Evolutionary conservation across 2,329 filamentous ascomycete genomes (phyloP), one percentile per base, ranked within the genome.

Genomic region (Corinectria fuckeliana): DNA sequence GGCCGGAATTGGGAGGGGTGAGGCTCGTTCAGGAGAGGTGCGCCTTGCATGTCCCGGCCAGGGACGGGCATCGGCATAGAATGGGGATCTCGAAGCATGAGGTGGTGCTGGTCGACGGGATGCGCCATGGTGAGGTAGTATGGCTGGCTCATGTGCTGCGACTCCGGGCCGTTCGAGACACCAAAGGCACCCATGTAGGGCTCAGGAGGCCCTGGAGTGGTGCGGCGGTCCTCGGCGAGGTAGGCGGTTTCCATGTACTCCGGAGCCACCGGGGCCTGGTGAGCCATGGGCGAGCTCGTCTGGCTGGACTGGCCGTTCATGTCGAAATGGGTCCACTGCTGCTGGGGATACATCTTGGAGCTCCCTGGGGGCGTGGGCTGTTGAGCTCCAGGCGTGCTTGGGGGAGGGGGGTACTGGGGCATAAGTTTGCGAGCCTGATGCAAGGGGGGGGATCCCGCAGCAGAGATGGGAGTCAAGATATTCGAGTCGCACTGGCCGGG

Each of bases 391-490:
- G 76, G 66, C 30, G 71, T 72, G 18, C 71, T 69, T 34, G 74
- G 71, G n/a, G 76, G 75, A 14, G 75, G 68, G 44, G 67, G 77
- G 61, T 81, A 82, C 25, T 75, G 71, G 57, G 74, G 72, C 66
- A 76, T 73, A 48, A 77, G 73, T 64, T 82, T 81, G 53, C 72
- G 71, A 50, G 74, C 75, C 55, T 82, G 79, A 52, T 78, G 75
- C 41, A 82, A 65, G 48, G 79, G 78, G 52, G 82, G 82, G 28
- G 82, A 85, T 25, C 74, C 78, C 55, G 76, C 75, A 47, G 75
- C 75, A 45, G 83, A 84, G n/a, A 79, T 78, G 23, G 83, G 82
- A n/a, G 82, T 84, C 48, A 83, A 72, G 55, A 85, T 74, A 42
- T 74, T 76, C 34, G 77, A 70, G 62, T 83, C 81, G 72, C 76